Percentiles rank a stretch among this genome's conserved stretches.
phyloP scores from a whole-genome alignment of 2,329 filamentous ascomycete species.

The Ceratocystis variospora region DNA sequence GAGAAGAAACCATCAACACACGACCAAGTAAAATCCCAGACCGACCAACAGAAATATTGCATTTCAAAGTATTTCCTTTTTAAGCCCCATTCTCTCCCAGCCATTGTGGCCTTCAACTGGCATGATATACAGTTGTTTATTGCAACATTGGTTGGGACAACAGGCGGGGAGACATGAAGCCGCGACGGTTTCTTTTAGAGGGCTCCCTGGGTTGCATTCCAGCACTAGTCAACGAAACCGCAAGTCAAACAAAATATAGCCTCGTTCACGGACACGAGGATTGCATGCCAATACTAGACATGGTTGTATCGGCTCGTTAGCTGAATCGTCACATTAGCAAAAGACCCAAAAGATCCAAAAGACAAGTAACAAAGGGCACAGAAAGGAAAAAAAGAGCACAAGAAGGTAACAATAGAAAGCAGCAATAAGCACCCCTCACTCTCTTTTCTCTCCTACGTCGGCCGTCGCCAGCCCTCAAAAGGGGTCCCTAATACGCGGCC shows the following conservation, averaged over 20 bases:
- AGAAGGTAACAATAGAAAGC: background rate
- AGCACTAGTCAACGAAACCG: background rate
- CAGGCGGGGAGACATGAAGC: too few relatives aligned
- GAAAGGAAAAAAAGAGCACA: background rate
- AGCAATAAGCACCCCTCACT: background rate
- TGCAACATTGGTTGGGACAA: too few relatives aligned
- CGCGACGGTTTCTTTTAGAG: too few relatives aligned
- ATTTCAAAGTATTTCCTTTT: background rate
- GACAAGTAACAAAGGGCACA: background rate
- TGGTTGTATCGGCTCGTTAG: background rate
- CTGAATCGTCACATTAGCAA: background rate
- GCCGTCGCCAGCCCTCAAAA: conserved; percentile 28
- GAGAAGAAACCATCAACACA: background rate
- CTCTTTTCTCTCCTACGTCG: background rate
- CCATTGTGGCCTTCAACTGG: background rate
- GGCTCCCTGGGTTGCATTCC: background rate
- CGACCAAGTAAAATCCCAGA: background rate
- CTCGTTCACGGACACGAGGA: background rate
- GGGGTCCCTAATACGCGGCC: conserved; percentile 48
- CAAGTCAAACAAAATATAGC: background rate
- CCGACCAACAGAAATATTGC: background rate
- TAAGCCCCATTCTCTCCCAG: background rate
- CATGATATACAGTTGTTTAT: background rate
- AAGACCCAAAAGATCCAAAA: background rate
- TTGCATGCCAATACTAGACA: background rate